phyloP scores from a whole-genome alignment of 257 asterid species.

The Nicotiana sylvestris region DNA sequence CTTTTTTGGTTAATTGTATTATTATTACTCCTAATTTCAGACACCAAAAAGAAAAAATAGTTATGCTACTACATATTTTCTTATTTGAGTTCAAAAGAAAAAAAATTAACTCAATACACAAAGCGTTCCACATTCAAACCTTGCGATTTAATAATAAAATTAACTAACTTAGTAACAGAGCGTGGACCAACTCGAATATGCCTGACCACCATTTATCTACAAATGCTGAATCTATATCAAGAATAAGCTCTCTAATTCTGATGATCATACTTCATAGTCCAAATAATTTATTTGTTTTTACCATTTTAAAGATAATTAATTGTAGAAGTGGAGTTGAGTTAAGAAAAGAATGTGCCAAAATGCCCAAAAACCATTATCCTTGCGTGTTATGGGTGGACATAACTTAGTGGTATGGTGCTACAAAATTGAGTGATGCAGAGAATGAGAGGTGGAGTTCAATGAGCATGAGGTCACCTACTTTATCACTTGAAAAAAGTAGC shows the following conservation, averaged over 20 bases:
- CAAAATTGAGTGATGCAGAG: not conserved
- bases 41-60: not conserved
- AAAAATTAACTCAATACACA: fast-evolving
- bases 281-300: not conserved
- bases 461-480: not conserved
- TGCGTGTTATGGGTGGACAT: not conserved
- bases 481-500: not conserved
- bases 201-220: too few species aligned
- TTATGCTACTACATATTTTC: not conserved
- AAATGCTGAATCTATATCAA: not conserved
- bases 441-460: not conserved
- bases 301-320: not conserved
- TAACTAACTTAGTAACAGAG: too few species aligned
- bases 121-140: fast-evolving
- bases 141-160: too few species aligned
- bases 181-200: too few species aligned
- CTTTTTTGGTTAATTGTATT: not conserved
- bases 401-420: not conserved
- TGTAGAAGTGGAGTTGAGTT: not conserved
- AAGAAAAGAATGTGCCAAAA: not conserved
- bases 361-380: not conserved
- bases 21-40: not conserved
- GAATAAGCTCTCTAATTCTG: not conserved
- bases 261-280: not conserved
- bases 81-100: too few species aligned